These are phyloP conservation scores for Beauveria rudraprayagi DNA, from an alignment of 2,329 filamentous ascomycete genomes.

Conservation along the genomic window DNA sequence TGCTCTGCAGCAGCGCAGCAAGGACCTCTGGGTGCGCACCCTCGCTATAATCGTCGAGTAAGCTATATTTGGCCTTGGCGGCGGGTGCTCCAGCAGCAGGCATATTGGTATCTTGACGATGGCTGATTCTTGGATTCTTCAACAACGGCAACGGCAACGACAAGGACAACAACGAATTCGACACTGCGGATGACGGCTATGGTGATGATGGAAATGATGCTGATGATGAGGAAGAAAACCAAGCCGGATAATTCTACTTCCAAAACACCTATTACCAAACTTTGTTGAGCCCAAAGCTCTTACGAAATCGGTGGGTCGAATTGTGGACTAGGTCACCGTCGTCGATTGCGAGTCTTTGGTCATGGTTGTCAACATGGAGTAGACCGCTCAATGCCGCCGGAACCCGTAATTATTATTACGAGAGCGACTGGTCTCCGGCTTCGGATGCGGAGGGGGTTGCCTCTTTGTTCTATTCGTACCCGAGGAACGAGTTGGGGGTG, in stretches of 20 bases:
- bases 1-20: slow-evolving; percentile 36
- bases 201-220: not conserved
- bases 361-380: not conserved
- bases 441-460: not conserved
- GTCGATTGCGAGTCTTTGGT: not conserved
- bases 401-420: slow-evolving; percentile 6
- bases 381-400: slow-evolving; percentile 11
- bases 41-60: slow-evolving; percentile 44
- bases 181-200: not conserved
- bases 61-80: slow-evolving; percentile 29
- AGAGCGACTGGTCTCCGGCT: slow-evolving; percentile 3
- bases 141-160: not conserved
- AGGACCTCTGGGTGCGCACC: slow-evolving; percentile 42
- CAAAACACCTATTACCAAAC: not conserved
- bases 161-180: no score
- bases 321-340: slow-evolving; percentile 7
- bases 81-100: slow-evolving; percentile 10
- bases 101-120: not conserved
- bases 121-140: not conserved
- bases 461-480: not conserved
- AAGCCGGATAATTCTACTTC: not conserved
- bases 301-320: slow-evolving; percentile 12
- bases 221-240: not conserved
- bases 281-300: slow-evolving; percentile 3
- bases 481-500: not conserved